Evolutionary conservation across 805 yeast species (phyloP).

Genomic region (Suhomyces tanzawaensis): DNA sequence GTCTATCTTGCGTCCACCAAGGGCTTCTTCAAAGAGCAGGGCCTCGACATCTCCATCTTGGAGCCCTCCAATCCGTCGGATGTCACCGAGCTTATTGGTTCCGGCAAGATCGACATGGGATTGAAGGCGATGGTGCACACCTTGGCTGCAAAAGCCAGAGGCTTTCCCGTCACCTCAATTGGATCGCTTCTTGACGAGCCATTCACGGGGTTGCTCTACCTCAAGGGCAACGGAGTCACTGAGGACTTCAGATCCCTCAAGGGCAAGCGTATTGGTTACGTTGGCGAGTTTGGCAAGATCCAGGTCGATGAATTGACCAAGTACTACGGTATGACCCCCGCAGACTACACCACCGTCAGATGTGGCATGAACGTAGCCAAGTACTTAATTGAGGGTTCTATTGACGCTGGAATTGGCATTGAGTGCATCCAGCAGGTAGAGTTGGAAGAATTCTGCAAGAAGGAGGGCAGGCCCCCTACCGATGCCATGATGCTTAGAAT

Average conservation of each 20-base stretch:
- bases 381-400: conserved; percentile 51
- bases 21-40: conserved; percentile 51
- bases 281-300: conserved; percentile 59
- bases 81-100: conserved; percentile 55
- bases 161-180: conserved; percentile 54
- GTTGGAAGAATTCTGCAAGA: conserved; percentile 47
- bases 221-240: conserved; percentile 51
- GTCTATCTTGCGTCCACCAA: conserved; percentile 47
- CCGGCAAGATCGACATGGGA: conserved; percentile 58
- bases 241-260: conserved; percentile 50
- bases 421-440: conserved; percentile 61
- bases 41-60: conserved; percentile 49
- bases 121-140: conserved; percentile 61
- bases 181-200: conserved; percentile 58
- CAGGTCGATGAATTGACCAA: conserved; percentile 55
- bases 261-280: conserved; percentile 55
- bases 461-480: conserved; percentile 40
- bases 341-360: conserved; percentile 55
- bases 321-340: conserved; percentile 55
- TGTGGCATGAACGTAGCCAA: conserved; percentile 62
- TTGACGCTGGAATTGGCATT: conserved; percentile 58
- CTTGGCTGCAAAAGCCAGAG: conserved; percentile 58
- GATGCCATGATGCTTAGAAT: conserved; percentile 58
- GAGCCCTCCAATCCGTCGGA: conserved; percentile 60
- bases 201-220: conserved; percentile 53